These are phyloP conservation scores for Schizophyllum commune DNA, from an alignment of 1,284 basidiomycete species.

Conservation along the genomic window DNA sequence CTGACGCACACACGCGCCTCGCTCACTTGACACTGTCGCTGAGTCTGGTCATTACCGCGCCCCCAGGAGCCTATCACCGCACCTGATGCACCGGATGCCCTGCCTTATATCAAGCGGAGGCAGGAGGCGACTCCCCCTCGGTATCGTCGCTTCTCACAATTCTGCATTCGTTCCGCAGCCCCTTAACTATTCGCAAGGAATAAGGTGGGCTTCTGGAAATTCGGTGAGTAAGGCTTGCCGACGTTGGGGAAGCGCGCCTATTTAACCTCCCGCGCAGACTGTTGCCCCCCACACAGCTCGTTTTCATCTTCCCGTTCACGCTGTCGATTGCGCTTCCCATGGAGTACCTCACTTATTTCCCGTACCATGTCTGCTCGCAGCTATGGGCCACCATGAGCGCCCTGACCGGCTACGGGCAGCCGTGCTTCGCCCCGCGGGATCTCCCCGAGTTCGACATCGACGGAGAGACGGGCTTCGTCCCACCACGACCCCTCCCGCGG, in stretches of 20 bases:
- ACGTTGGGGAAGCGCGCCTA: neutral
- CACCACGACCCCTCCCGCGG: constrained; percentile 54
- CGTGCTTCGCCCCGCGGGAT: neutral
- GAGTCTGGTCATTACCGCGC: neutral
- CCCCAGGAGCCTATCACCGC: neutral
- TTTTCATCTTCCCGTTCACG: neutral
- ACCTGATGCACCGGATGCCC: neutral
- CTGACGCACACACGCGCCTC: neutral
- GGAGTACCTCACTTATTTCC: neutral
- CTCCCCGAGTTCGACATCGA: constrained; percentile 62
- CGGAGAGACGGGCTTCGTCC: constrained; percentile 82
- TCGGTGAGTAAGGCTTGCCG: neutral
- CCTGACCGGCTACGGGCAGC: neutral
- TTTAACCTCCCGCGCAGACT: neutral
- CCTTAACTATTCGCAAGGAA: neutral
- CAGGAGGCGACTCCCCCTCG: neutral
- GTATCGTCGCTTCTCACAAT: neutral
- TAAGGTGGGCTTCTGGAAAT: neutral
- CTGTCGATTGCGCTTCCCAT: neutral
- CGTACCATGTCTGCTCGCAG: neutral
- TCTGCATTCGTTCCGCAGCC: neutral
- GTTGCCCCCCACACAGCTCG: neutral
- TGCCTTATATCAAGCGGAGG: neutral
- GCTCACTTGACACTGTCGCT: neutral
- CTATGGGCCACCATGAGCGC: neutral